Percentiles rank a stretch among this genome's conserved stretches.
These are phyloP conservation scores for Apophysomyces variabilis DNA, from an alignment of 371 early-diverging fungal species.

Conservation along the genomic window DNA sequence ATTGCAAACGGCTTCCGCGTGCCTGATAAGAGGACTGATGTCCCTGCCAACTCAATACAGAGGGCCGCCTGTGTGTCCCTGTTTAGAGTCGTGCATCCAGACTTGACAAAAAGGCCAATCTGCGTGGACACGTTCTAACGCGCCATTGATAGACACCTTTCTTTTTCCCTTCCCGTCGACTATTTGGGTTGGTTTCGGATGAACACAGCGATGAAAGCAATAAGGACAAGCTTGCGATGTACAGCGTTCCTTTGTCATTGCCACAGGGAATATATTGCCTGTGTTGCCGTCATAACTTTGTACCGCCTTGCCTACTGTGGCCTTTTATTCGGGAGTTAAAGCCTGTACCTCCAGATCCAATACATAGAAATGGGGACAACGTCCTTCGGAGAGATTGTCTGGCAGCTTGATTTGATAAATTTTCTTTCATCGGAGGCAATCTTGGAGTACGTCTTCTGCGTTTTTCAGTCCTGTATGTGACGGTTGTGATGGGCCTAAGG, in stretches of 20 bases:
- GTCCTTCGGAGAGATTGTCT: neutral
- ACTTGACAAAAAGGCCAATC: too few species aligned
- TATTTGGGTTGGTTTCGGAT: too few species aligned
- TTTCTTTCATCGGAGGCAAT: neutral
- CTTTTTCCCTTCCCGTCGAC: too few species aligned
- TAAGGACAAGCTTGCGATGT: too few species aligned
- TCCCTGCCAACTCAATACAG: too few species aligned
- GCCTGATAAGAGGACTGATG: too few species aligned
- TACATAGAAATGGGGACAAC: neutral
- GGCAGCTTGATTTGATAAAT: neutral
- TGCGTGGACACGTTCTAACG: too few species aligned
- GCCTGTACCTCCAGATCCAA: neutral
- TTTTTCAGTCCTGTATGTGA: neutral
- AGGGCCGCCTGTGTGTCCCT: too few species aligned
- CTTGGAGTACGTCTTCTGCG: neutral
- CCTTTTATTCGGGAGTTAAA: neutral
- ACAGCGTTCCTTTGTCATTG: neutral
- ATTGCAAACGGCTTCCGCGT: too few species aligned
- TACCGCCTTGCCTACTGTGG: neutral
- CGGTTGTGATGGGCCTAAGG: neutral
- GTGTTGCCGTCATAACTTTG: neutral
- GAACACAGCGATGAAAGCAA: too few species aligned
- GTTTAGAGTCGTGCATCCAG: too few species aligned
- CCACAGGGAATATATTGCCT: neutral
- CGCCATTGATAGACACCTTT: too few species aligned